These are phyloP conservation scores for Amesomyces nigricolor DNA, from an alignment of 2,329 filamentous ascomycete genomes.

Conservation along the genomic window DNA sequence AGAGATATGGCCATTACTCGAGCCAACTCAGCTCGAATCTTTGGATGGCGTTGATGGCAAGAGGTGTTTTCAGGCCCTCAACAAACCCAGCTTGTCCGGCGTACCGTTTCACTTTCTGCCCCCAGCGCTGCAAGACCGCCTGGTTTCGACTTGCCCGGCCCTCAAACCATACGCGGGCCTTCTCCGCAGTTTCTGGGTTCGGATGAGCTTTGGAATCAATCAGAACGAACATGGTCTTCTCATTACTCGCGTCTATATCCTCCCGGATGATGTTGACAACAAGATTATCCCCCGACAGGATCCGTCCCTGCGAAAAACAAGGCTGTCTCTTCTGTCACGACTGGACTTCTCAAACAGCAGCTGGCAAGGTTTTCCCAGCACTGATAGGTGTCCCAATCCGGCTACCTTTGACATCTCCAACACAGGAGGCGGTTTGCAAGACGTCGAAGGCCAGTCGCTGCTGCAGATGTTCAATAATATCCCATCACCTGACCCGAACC, in stretches of 20 bases:
- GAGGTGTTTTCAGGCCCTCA: not conserved
- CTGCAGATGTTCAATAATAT: constrained; percentile 69
- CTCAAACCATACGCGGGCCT: constrained; percentile 26
- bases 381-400: constrained; percentile 1
- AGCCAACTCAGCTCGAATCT: not conserved
- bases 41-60: not conserved
- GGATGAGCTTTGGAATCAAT: constrained; percentile 35
- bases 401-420: constrained; percentile 36
- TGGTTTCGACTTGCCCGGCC: constrained; percentile 11
- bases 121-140: constrained; percentile 8
- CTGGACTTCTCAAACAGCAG: constrained; percentile 51
- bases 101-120: constrained; percentile 2
- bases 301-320: constrained; percentile 38
- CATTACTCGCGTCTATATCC: constrained; percentile 52
- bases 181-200: constrained; percentile 38
- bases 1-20: not conserved
- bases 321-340: constrained; percentile 43
- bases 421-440: constrained; percentile 23
- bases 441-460: constrained; percentile 46
- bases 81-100: not conserved
- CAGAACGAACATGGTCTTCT: constrained; percentile 21
- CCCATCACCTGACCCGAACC: constrained; percentile 59
- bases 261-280: constrained; percentile 60
- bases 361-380: constrained; percentile 47
- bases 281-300: constrained; percentile 46